These are phyloP conservation scores for Amanita pseudoporphyria DNA, from an alignment of 768 basidiomycete species.

Conservation along the genomic window DNA sequence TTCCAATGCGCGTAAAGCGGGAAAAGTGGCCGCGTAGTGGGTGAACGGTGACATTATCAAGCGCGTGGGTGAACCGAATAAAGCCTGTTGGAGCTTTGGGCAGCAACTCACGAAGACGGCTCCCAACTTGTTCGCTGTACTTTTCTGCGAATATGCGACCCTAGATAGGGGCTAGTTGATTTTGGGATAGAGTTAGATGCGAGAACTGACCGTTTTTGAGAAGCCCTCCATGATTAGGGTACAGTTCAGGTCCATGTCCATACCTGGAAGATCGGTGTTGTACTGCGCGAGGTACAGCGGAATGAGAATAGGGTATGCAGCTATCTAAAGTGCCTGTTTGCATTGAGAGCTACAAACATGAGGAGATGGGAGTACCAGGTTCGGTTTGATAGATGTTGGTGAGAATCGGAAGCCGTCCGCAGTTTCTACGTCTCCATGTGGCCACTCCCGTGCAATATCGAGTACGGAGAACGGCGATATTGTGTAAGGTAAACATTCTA, in stretches of 20 bases:
- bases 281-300: slow-evolving; percentile 55
- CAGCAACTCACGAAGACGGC: slow-evolving; percentile 6
- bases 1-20: background rate
- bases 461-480: slow-evolving; percentile 43
- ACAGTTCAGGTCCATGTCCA: slow-evolving; percentile 6
- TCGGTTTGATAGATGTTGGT: slow-evolving; percentile 33
- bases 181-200: background rate
- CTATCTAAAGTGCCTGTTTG: slow-evolving; percentile 26
- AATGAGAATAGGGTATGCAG: slow-evolving; percentile 55
- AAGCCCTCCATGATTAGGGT: slow-evolving; percentile 26
- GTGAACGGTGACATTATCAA: slow-evolving; percentile 5
- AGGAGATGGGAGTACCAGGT: slow-evolving; percentile 22
- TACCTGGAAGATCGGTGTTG: slow-evolving; percentile 15
- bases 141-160: slow-evolving; percentile 16
- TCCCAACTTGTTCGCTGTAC: background rate
- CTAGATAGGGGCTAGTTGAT: slow-evolving; percentile 8
- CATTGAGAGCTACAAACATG: background rate
- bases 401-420: slow-evolving; percentile 29
- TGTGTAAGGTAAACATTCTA: slow-evolving; percentile 49
- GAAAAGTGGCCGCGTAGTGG: background rate
- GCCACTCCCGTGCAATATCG: slow-evolving; percentile 24
- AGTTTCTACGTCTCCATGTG: slow-evolving; percentile 25
- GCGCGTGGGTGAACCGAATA: background rate
- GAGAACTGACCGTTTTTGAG: slow-evolving; percentile 16
- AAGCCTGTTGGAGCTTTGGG: slow-evolving; percentile 6